Evolutionary conservation across 176 grass and related monocot genomes (phyloP), one percentile per base, ranked within the genome.

Genomic region (Triticum dicoccoides): DNA sequence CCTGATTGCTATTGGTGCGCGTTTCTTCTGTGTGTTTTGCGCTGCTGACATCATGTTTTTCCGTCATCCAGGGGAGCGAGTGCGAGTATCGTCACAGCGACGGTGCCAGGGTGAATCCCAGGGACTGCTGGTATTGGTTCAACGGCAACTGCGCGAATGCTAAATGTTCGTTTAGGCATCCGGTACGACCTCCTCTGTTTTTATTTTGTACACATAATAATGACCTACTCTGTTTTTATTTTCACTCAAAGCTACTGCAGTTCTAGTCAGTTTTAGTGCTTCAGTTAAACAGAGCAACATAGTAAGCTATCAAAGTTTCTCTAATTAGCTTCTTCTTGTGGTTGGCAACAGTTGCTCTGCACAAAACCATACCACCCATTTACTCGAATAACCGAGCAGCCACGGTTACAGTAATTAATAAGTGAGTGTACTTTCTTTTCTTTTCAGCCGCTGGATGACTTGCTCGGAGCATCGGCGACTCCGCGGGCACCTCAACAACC

Each of bases 101-200:
- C 32, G 80, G 86, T 88, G 93, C 90, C 33, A 92, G 93, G 85
- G 61, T 90, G 81, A 95, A 95, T 69, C 93, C 93, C 17, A 95
- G 76, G 82, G 89, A 93, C 79, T 93, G 89, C 38, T 91, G 84
- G 91, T 92, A 94, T 75, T 94, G 94, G 92, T 89, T 97, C 62
- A 90, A 80, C 76, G 83, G 88, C 33, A 90, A 90, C 56, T 97
- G 94, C 66, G 39, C 79, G 1, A 97, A 97, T 89, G 77, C 86
- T 69, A 90, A 85, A 39, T 96, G 94, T 44, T 73, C 89, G 4
- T 96, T 96, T 77, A 90, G 89, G 75, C 94, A 96, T 79, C 89
- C 79, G 87, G 94, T 96, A 83, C 82, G 65, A 47, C 42, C 54
- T 21, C 44, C 44, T 45, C 44, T 45, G 11, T 45, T 45, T 1